phyloP scores from a whole-genome alignment of 2,329 filamentous ascomycete genomes.

The Pyrenochaeta sp. region DNA sequence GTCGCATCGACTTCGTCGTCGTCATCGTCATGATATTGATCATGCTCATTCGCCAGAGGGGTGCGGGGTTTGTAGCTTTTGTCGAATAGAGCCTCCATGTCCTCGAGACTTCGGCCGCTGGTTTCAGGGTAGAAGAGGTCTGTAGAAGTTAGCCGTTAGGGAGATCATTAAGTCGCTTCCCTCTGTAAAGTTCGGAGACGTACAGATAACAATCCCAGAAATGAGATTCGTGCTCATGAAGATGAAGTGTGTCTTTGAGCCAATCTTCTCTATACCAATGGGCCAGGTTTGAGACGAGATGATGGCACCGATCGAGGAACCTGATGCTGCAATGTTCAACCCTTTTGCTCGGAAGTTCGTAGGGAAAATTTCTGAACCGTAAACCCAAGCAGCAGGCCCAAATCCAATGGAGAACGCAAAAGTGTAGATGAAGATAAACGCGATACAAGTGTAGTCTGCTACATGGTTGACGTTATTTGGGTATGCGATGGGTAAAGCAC shows the following conservation, averaged over 20 bases:
- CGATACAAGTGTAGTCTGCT: constrained; percentile 61
- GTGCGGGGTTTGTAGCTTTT: constrained; percentile 9
- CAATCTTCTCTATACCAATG: constrained; percentile 60
- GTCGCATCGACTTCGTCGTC: constrained; percentile 16
- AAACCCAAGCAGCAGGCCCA: constrained; percentile 66
- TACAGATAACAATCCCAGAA: constrained; percentile 41
- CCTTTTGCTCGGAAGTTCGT: constrained; percentile 65
- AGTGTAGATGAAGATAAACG: constrained; percentile 67
- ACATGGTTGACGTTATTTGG: constrained; percentile 59
- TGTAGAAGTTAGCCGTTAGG: background rate
- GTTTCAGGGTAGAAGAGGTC: constrained; percentile 66
- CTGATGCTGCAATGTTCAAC: constrained; percentile 64
- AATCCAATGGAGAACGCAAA: constrained; percentile 67
- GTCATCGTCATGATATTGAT: constrained; percentile 20
- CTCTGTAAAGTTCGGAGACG: background rate
- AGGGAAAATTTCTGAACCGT: constrained; percentile 69
- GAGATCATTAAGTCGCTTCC: background rate
- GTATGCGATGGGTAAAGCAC: constrained; percentile 60
- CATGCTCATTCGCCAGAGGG: constrained; percentile 45
- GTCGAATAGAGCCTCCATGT: constrained; percentile 72
- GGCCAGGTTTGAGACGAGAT: constrained; percentile 66
- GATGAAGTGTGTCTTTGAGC: constrained; percentile 65
- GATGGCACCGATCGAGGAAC: constrained; percentile 64
- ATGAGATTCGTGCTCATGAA: constrained; percentile 63
- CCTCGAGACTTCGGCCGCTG: constrained; percentile 63